These are phyloP conservation scores for Kazachstania psychrophila DNA, from an alignment of 805 yeast species.

Conservation along the genomic window DNA sequence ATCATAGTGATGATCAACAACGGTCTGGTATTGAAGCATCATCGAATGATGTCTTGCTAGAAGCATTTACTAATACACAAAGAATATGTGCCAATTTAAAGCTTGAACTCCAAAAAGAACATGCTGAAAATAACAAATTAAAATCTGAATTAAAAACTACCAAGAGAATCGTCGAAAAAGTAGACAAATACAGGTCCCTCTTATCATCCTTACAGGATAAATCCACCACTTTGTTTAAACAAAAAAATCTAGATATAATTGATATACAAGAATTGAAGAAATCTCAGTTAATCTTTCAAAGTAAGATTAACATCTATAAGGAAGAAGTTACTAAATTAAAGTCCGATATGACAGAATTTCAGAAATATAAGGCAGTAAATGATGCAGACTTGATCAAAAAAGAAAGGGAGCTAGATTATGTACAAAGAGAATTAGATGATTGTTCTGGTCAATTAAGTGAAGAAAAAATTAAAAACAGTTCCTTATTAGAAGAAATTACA, in stretches of 20 bases:
- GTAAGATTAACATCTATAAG: constrained; percentile 15
- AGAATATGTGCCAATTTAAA: constrained; percentile 29
- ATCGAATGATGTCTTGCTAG: constrained; percentile 32
- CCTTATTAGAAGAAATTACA: constrained; percentile 16
- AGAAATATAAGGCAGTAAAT: constrained; percentile 15
- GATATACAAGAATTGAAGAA: constrained; percentile 17
- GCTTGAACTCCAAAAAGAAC: constrained; percentile 25
- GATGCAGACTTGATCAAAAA: constrained; percentile 18
- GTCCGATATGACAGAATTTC: constrained; percentile 19
- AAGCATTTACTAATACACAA: constrained; percentile 34
- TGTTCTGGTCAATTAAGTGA: constrained; percentile 40
- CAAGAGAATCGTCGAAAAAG: constrained; percentile 13
- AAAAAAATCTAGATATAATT: constrained; percentile 18
- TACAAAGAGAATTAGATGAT: constrained; percentile 34
- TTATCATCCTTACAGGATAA: constrained; percentile 18
- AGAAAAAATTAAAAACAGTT: constrained; percentile 33
- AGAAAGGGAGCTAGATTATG: constrained; percentile 29
- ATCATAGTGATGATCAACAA: no score
- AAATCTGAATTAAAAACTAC: constrained; percentile 16
- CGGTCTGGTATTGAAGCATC: no score
- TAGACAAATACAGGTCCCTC: constrained; percentile 18
- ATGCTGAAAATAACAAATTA: constrained; percentile 22
- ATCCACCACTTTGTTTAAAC: constrained; percentile 15
- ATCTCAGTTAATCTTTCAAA: constrained; percentile 14
- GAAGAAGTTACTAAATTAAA: constrained; percentile 18